Base-by-base conservation (phyloP, 257 asterid species). In the Ballota nigra region DNA sequence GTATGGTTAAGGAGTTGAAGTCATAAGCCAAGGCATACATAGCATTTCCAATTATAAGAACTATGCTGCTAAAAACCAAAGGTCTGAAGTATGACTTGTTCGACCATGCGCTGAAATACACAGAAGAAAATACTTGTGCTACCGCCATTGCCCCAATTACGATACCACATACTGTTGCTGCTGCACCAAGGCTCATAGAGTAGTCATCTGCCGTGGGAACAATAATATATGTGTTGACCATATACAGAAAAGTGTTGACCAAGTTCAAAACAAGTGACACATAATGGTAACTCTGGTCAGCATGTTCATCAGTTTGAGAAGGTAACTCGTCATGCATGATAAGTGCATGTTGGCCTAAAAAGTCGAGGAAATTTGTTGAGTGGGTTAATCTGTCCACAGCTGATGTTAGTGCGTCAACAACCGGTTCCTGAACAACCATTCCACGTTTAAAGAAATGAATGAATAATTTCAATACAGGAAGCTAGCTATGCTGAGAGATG, bases 121-220 rank as follows among this genome's bases (percentile, higher is more conserved):
- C 98, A 8, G 99, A 95, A 55, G 99, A 92, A 80, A 95, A 95
- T 75, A 95, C 76, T 75, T 95, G 99, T 47, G 99, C 99, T 20
- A 95, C 92, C 51, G 99, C 99, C 99, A 95, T 95, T 60, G 99
- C 78, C 70, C 99, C 99, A 67, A 95, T 95, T 34, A 95, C 96
- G 38, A 95, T 75, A 55, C 99, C 99, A 78, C 99, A 95, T 53
- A 95, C 99, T n/a, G 99, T 95, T 65, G 99, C 87, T 29, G 98
- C 95, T 51, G 99, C 99, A 52, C 98, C 97, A 75, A 95, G 99
- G 83, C 98, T 92, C 84, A 75, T 89, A 57, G 99, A 87, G 78
- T 95, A 95, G 83, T 95, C 96, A 88, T 95, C 98, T 22, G 99
- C 99, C 61, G 99, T 91, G 57, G 99, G 99, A 68, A 95, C 99